phyloP scores from a whole-genome alignment of 225 moss, liverwort and hornwort species.

The Asterella californica region DNA sequence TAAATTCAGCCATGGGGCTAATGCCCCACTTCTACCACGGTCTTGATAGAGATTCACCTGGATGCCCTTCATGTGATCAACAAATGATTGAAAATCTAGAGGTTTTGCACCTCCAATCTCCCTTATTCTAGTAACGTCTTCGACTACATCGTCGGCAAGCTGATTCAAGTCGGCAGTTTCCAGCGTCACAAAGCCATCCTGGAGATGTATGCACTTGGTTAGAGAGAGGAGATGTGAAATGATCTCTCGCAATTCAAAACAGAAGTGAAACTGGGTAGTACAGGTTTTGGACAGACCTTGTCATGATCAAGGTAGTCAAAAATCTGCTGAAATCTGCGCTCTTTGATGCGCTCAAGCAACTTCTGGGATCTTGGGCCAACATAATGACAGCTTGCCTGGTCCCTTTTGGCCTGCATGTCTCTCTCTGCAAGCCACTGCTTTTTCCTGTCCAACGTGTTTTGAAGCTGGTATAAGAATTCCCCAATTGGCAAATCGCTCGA shows the following conservation, averaged over 20 bases:
- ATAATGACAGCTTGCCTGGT: slow-evolving; percentile 71
- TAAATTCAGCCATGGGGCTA: no score
- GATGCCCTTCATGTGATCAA: slow-evolving; percentile 54
- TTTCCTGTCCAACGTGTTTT: slow-evolving; percentile 68
- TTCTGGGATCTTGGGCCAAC: slow-evolving; percentile 79
- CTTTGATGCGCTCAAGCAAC: slow-evolving; percentile 61
- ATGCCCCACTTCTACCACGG: neutral
- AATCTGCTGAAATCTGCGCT: slow-evolving; percentile 71
- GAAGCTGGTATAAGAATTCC: slow-evolving; percentile 76
- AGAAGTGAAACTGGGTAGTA: neutral
- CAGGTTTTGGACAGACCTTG: slow-evolving; percentile 43
- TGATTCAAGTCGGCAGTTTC: slow-evolving; percentile 62
- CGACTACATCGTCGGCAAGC: slow-evolving; percentile 51
- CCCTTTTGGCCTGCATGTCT: slow-evolving; percentile 55
- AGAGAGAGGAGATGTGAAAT: slow-evolving; percentile 6
- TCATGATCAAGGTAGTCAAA: slow-evolving; percentile 84
- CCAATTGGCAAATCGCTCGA: slow-evolving; percentile 77
- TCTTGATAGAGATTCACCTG: slow-evolving; percentile 40
- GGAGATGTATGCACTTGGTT: neutral
- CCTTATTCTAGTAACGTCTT: slow-evolving; percentile 63
- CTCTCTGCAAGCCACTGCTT: slow-evolving; percentile 51
- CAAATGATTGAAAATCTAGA: slow-evolving; percentile 57
- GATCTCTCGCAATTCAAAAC: neutral
- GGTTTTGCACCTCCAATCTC: slow-evolving; percentile 57
- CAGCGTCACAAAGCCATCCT: slow-evolving; percentile 80